phyloP scores from a whole-genome alignment of 1,284 basidiomycete species.

The Apiotrichum porosum region DNA sequence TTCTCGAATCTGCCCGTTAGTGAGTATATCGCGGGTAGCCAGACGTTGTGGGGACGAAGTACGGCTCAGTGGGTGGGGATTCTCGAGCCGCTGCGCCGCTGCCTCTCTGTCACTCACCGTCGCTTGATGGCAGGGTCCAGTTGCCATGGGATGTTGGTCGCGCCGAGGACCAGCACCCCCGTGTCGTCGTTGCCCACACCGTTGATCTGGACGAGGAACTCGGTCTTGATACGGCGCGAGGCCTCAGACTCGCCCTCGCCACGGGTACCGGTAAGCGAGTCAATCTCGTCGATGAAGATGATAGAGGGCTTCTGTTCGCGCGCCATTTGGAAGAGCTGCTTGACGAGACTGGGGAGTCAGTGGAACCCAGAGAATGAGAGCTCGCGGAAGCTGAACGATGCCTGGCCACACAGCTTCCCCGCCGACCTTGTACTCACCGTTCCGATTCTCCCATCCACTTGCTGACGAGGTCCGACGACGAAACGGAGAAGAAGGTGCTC shows the following conservation, averaged over 20 bases:
- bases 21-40: neutral
- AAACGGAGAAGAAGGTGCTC: constrained; percentile 97
- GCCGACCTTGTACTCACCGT: constrained; percentile 55
- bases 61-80: neutral
- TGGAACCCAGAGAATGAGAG: neutral
- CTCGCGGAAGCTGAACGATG: too few relatives aligned
- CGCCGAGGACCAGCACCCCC: constrained; percentile 95
- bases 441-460: constrained; percentile 99
- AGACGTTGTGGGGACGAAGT: neutral
- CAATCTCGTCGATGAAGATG: constrained; percentile 98
- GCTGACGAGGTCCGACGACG: constrained; percentile 90
- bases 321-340: constrained; percentile 94
- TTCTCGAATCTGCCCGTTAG: constrained; percentile 72
- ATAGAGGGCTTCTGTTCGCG: constrained; percentile 94
- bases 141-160: constrained; percentile 97
- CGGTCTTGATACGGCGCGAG: constrained; percentile 93
- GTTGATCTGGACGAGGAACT: constrained; percentile 92
- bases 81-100: neutral
- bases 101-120: constrained; percentile 54
- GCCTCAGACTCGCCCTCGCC: constrained; percentile 97
- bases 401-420: too few relatives aligned
- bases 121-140: constrained; percentile 97
- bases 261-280: constrained; percentile 89
- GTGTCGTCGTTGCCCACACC: constrained; percentile 97
- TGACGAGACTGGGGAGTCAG: constrained; percentile 65